Evolutionary conservation across 371 early-diverging fungal genomes (phyloP).

Genomic region (Lichtheimia ornata): DNA sequence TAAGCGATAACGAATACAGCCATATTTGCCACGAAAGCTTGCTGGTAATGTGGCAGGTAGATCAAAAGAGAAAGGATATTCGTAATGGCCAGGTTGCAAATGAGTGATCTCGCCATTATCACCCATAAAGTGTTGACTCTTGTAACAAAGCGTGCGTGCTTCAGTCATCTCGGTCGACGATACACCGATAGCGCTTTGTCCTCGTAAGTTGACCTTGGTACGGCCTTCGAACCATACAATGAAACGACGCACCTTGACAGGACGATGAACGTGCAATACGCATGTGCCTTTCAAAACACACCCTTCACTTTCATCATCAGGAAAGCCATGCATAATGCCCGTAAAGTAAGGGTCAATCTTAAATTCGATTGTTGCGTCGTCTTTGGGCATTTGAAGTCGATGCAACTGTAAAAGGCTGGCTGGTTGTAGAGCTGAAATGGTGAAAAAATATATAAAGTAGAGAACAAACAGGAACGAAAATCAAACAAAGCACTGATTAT

Average conservation of each 20-base stretch:
- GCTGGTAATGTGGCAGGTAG: conserved; percentile 45
- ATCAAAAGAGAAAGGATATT: conserved; percentile 42
- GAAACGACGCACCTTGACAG: conserved; percentile 43
- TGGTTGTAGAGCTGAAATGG: neutral
- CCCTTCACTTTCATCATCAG: conserved; percentile 51
- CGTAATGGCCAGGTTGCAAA: conserved; percentile 39
- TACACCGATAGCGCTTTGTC: conserved; percentile 23
- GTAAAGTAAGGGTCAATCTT: conserved; percentile 44
- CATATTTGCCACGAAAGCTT: conserved; percentile 45
- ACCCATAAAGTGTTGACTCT: conserved; percentile 34
- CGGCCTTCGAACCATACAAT: conserved; percentile 48
- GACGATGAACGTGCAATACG: conserved; percentile 32
- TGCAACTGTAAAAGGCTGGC: neutral
- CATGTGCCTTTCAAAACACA: conserved; percentile 42
- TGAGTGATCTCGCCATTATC: conserved; percentile 30
- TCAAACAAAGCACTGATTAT: conserved; percentile 1
- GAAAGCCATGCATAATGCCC: conserved; percentile 43
- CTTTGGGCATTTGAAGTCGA: conserved; percentile 23
- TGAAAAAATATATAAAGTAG: neutral
- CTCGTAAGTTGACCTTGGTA: conserved; percentile 37
- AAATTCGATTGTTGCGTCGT: conserved; percentile 36
- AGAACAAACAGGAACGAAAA: neutral
- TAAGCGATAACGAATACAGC: conserved; percentile 43
- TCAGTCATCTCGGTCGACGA: conserved; percentile 36
- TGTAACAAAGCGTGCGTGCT: conserved; percentile 34